Evolutionary conservation across 805 yeast genomes (phyloP).

Genomic region (Ogataea nitratoaversa): DNA sequence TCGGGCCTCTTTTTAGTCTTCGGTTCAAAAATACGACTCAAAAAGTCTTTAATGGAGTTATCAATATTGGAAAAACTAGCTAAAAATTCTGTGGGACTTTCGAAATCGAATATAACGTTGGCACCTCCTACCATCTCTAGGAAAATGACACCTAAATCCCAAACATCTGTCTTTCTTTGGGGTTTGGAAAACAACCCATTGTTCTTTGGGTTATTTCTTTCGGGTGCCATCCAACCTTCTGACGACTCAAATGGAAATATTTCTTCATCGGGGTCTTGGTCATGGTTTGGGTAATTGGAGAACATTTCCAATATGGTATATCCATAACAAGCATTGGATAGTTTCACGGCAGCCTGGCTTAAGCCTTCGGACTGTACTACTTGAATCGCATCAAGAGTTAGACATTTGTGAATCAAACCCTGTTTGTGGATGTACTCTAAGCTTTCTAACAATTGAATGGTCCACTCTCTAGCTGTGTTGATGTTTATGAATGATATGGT

Average conservation of each 20-base stretch:
- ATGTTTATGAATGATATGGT: conserved; percentile 65
- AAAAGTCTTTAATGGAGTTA: conserved; percentile 59
- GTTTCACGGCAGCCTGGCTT: conserved; percentile 53
- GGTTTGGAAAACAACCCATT: conserved; percentile 38
- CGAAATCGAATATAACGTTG: conserved; percentile 48
- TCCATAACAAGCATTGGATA: conserved; percentile 59
- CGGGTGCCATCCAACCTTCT: conserved; percentile 78
- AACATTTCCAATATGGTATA: conserved; percentile 40
- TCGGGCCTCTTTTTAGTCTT: conserved; percentile 71
- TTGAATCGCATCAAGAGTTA: conserved; percentile 58
- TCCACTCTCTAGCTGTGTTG: conserved; percentile 81
- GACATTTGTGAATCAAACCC: conserved; percentile 73
- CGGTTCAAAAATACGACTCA: conserved; percentile 58
- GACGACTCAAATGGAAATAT: conserved; percentile 22
- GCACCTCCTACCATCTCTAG: conserved; percentile 61
- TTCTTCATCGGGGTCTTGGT: conserved; percentile 18
- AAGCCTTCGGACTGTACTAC: conserved; percentile 47
- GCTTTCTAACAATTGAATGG: conserved; percentile 80
- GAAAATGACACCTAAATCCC: conserved; percentile 85
- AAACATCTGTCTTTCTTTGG: conserved; percentile 82
- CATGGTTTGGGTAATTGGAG: conserved; percentile 28
- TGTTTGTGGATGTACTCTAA: conserved; percentile 78
- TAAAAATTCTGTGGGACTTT: conserved; percentile 64
- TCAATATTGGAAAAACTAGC: conserved; percentile 34
- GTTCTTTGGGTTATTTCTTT: conserved; percentile 35